Evolutionary conservation across 1,139 yeast genomes (phyloP).

Genomic region (Meyerozyma carpophila): DNA sequence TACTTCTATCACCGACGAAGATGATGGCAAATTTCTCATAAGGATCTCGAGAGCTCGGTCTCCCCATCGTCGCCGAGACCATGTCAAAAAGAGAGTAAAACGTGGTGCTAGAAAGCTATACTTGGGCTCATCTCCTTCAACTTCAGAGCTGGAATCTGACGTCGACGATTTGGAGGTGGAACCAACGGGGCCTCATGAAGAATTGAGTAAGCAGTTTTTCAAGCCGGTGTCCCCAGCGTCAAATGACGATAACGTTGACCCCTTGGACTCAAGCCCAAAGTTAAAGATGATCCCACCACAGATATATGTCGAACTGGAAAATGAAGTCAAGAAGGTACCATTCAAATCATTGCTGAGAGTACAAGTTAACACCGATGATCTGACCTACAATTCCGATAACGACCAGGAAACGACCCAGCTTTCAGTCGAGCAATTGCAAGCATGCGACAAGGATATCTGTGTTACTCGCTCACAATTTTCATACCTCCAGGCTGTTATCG

Average conservation of each 20-base stretch:
- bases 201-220: background rate
- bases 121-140: slow-evolving; percentile 7
- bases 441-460: background rate
- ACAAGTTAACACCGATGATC: background rate
- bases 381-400: background rate
- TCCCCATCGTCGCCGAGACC: slow-evolving; percentile 2
- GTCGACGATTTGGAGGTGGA: background rate
- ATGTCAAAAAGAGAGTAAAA: slow-evolving; percentile 6
- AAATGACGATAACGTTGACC: background rate
- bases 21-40: slow-evolving; percentile 5
- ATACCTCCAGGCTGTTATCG: background rate
- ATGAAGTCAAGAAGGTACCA: background rate
- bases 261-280: slow-evolving; percentile 1
- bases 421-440: background rate
- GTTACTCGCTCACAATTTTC: background rate
- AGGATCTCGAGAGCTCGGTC: slow-evolving; percentile 5
- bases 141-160: slow-evolving; percentile 4
- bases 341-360: background rate
- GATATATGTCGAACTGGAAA: background rate
- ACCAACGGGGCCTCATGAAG: background rate
- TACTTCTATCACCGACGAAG: slow-evolving; percentile 6
- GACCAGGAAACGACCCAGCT: too few species aligned
- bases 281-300: background rate
- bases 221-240: background rate
- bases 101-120: slow-evolving; percentile 7